Conservation (phyloP, 2,329 filamentous ascomycete species). For the Ceratocystis eucalypticola region DNA sequence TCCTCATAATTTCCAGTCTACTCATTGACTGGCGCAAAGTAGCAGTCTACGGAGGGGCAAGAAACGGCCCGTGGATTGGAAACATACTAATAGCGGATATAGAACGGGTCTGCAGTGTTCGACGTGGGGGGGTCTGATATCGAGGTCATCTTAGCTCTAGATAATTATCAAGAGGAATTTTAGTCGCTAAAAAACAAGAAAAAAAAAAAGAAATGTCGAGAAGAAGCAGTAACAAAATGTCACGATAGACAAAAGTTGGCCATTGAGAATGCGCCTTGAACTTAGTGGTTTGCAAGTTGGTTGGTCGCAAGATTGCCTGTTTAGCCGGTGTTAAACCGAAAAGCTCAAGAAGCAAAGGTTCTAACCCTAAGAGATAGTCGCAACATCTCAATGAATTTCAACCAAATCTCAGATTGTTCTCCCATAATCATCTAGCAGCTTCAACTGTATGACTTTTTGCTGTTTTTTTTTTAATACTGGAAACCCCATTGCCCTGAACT, state of each 20-base stretch:
- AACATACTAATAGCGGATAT: conserved; percentile 90
- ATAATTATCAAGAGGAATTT: not conserved
- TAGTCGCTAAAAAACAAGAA: not conserved
- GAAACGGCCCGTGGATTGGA: not conserved
- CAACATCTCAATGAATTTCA: too few species aligned
- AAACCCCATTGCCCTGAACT: not conserved
- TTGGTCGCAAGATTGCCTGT: not conserved
- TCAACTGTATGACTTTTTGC: too few species aligned
- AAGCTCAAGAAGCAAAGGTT: too few species aligned
- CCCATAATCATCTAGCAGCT: too few species aligned
- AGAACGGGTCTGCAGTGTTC: conserved; percentile 56
- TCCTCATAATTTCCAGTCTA: conserved; percentile 16
- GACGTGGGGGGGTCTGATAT: not conserved
- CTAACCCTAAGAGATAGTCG: not conserved
- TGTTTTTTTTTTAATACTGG: too few species aligned
- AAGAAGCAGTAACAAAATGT: not conserved
- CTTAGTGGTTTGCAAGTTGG: not conserved
- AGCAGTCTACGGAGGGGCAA: not conserved
- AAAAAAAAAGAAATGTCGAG: not conserved
- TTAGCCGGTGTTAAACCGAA: not conserved
- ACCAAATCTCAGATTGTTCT: too few species aligned
- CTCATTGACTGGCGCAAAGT: not conserved
- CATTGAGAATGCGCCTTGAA: not conserved
- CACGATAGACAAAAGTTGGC: not conserved
- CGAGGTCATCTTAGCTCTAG: not conserved